Percentiles rank a stretch among this genome's conserved stretches.
Evolutionary conservation across 768 basidiomycete genomes (phyloP).

Genomic region (Lactifluus pinguis): DNA sequence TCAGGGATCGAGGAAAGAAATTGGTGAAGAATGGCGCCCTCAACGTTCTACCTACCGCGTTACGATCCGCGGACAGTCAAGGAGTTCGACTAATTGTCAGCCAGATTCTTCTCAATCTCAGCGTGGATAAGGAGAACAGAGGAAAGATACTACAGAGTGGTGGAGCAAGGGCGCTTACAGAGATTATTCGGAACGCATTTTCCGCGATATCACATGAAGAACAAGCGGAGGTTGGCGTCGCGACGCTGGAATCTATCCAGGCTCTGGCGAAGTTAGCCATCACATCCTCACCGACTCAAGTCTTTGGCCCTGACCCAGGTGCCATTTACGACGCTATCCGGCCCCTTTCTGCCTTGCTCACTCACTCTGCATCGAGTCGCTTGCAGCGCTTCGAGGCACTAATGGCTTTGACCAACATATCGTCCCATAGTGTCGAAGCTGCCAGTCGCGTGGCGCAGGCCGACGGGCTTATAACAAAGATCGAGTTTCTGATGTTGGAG

Average conservation of each 20-base stretch:
- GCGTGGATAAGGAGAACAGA: conserved; percentile 71
- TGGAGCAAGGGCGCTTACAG: conserved; percentile 57
- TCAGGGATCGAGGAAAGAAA: conserved; percentile 48
- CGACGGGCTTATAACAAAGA: conserved; percentile 50
- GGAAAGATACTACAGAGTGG: conserved; percentile 71
- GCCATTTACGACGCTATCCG: conserved; percentile 75
- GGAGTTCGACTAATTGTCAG: conserved; percentile 52
- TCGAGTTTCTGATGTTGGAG: conserved; percentile 71
- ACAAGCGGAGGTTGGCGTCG: conserved; percentile 30
- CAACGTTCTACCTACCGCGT: conserved; percentile 48
- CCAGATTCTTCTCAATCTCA: conserved; percentile 56
- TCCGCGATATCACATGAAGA: conserved; percentile 25
- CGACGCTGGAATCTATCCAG: conserved; percentile 62
- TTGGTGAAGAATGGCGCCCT: conserved; percentile 57
- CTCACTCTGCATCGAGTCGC: conserved; percentile 55
- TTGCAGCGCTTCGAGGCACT: conserved; percentile 87
- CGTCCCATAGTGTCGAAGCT: conserved; percentile 61
- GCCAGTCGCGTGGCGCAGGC: conserved; percentile 58
- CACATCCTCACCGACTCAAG: conserved; percentile 80
- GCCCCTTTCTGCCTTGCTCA: conserved; percentile 67
- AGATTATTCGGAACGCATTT: conserved; percentile 44
- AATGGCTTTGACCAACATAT: conserved; percentile 95
- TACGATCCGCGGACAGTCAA: conserved; percentile 51
- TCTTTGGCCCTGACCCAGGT: conserved; percentile 80
- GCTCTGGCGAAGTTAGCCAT: conserved; percentile 90